phyloP scores from a whole-genome alignment of 805 yeast species.

The Candida insectalens region DNA sequence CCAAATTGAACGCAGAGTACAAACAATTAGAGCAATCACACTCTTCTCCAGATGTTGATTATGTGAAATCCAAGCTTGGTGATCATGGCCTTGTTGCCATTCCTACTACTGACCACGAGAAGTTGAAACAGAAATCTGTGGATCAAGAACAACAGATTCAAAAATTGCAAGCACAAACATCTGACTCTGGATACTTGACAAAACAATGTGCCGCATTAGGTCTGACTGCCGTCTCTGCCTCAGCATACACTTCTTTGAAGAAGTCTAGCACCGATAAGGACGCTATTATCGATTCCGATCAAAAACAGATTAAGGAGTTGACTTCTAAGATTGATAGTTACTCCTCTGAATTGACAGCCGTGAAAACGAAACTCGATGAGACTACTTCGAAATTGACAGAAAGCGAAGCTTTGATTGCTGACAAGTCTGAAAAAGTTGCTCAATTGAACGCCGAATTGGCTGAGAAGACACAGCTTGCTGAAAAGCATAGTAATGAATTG shows the following conservation, averaged over 20 bases:
- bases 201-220: slow-evolving; percentile 11
- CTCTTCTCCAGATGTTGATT: slow-evolving; percentile 12
- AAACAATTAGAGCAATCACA: slow-evolving; percentile 2
- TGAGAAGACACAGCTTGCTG: neutral
- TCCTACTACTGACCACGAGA: slow-evolving; percentile 10
- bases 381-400: neutral
- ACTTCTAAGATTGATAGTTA: neutral
- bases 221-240: slow-evolving; percentile 11
- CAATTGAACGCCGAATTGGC: slow-evolving; percentile 1
- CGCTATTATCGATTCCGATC: neutral
- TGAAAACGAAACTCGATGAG: neutral
- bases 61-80: slow-evolving; percentile 11
- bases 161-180: slow-evolving; percentile 2
- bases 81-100: slow-evolving; percentile 11
- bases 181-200: slow-evolving; percentile 15
- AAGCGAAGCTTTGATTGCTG: slow-evolving; percentile 1
- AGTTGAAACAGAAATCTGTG: slow-evolving; percentile 1
- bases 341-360: neutral
- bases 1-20: neutral
- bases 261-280: neutral
- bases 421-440: neutral
- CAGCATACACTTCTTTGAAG: slow-evolving; percentile 6
- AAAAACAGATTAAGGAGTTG: neutral
- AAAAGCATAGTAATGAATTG: neutral
- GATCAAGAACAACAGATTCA: neutral